Conservation (phyloP, 768 basidiomycete species). For the Suillus spraguei region DNA sequence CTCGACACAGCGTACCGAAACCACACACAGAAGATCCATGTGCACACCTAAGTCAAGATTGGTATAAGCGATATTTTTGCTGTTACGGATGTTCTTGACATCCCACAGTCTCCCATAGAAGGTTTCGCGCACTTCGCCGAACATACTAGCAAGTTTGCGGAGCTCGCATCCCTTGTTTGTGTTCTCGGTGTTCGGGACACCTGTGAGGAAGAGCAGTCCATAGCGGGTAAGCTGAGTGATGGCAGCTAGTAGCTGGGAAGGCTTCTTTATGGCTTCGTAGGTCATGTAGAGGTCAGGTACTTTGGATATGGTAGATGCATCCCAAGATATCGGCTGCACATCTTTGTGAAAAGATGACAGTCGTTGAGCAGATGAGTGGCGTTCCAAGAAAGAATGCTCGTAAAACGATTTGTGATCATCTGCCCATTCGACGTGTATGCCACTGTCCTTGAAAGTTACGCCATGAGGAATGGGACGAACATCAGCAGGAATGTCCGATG, state of each 20-base stretch:
- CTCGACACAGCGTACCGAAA: background rate
- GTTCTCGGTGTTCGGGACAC: constrained; percentile 67
- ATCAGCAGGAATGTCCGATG: constrained; percentile 62
- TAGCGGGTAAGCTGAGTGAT: constrained; percentile 71
- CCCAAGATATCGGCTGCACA: constrained; percentile 46
- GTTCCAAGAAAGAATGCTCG: constrained; percentile 46
- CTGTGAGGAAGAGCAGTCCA: constrained; percentile 73
- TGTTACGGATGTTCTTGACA: constrained; percentile 73
- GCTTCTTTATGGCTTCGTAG: constrained; percentile 52
- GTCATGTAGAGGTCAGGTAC: constrained; percentile 51
- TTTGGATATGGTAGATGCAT: constrained; percentile 37
- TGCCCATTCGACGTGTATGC: constrained; percentile 55
- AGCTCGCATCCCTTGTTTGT: constrained; percentile 66
- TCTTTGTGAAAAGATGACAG: constrained; percentile 50
- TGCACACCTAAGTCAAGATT: constrained; percentile 86
- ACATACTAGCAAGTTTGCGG: constrained; percentile 58
- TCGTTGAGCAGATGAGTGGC: constrained; percentile 42
- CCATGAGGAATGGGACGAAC: constrained; percentile 47
- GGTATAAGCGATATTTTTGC: constrained; percentile 94
- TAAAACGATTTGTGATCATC: constrained; percentile 66
- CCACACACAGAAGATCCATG: constrained; percentile 85
- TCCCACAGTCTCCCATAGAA: constrained; percentile 93
- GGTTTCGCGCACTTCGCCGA: constrained; percentile 81
- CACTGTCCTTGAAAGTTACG: constrained; percentile 43
- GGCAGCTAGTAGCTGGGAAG: constrained; percentile 52